Evolutionary conservation across 345 rosid species (phyloP).

Genomic region (Acer yangbiense): DNA sequence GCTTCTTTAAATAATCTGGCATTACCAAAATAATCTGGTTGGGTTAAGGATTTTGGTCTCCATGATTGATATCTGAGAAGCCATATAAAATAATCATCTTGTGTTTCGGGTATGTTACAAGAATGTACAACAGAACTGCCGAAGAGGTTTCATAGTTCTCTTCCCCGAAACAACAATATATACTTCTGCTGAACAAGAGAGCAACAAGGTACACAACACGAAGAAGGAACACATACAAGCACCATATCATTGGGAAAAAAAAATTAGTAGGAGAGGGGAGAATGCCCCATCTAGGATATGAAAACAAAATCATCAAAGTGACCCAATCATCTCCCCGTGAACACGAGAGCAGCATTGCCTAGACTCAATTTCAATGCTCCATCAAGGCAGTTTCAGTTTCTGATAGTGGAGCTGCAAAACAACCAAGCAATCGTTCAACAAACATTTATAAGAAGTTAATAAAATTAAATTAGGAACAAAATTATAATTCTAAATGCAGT

Average conservation of each 20-base stretch:
- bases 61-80: neutral
- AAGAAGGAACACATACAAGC: constrained; percentile 22
- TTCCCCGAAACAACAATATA: constrained; percentile 5
- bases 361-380: constrained; percentile 54
- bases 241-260: constrained; percentile 27
- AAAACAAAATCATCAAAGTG: constrained; percentile 27
- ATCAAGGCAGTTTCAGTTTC: constrained; percentile 82
- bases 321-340: constrained; percentile 20
- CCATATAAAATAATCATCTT: neutral
- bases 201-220: constrained; percentile 12
- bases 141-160: constrained; percentile 10
- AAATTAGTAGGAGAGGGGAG: constrained; percentile 25
- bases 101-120: constrained; percentile 11
- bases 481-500: neutral
- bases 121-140: constrained; percentile 20
- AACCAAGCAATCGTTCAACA: constrained; percentile 21
- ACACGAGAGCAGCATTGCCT: constrained; percentile 1
- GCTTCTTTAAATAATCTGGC: constrained; percentile 3
- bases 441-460: neutral
- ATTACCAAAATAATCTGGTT: neutral
- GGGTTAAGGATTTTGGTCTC: neutral
- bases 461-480: neutral
- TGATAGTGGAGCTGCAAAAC: constrained; percentile 74
- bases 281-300: constrained; percentile 22
- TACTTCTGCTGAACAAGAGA: constrained; percentile 10